Evolutionary conservation across 2,329 filamentous ascomycete genomes (phyloP).

Genomic region (Exophiala calicioides): DNA sequence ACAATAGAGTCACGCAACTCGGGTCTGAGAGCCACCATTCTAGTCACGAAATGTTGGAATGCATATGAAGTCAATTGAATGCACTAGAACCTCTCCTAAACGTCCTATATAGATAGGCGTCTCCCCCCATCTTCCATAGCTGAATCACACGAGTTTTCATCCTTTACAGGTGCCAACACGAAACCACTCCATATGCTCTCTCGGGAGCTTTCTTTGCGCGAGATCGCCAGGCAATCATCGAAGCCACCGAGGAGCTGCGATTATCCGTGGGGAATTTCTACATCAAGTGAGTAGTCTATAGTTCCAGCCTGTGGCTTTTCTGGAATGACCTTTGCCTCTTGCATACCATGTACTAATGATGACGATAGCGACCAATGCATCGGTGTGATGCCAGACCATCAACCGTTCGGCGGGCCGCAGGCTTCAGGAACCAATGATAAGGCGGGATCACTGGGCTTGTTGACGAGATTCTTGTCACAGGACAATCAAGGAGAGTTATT

Average conservation of each 20-base stretch:
- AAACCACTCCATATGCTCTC: constrained; percentile 44
- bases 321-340: no score
- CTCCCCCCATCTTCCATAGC: no score
- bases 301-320: no score
- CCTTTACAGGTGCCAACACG: no score
- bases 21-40: no score
- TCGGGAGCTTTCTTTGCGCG: constrained; percentile 47
- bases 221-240: constrained; percentile 39
- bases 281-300: constrained; percentile 44
- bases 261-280: constrained; percentile 46
- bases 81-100: no score
- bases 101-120: no score
- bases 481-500: constrained; percentile 75
- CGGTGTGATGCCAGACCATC: constrained; percentile 71
- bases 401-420: constrained; percentile 69
- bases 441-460: constrained; percentile 65
- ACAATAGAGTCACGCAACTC: no score
- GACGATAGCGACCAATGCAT: constrained; percentile 51
- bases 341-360: neutral
- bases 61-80: no score
- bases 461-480: constrained; percentile 67
- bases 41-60: no score
- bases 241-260: constrained; percentile 41
- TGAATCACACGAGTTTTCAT: no score
- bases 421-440: constrained; percentile 74